Conservation (phyloP, 192 early-diverging fungal species). For the Diversispora epigaea region DNA sequence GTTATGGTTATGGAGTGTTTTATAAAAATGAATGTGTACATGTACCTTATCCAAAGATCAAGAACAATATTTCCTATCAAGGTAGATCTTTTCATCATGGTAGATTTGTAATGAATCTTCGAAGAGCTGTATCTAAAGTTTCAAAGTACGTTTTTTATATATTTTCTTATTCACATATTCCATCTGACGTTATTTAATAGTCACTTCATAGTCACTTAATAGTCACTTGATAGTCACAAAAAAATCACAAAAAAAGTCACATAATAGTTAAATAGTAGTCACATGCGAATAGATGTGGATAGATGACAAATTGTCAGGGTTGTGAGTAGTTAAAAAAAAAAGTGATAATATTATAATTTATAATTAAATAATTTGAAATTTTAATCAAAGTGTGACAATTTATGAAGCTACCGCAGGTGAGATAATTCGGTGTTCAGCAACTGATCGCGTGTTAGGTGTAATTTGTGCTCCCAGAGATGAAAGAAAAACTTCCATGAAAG, state of each 20-base stretch:
- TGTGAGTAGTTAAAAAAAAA: too few relatives aligned
- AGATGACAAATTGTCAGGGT: neutral
- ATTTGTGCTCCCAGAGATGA: constrained; percentile 42
- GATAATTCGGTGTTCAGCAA: constrained; percentile 54
- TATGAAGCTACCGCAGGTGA: constrained; percentile 76
- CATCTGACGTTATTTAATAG: too few relatives aligned
- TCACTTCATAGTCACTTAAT: too few relatives aligned
- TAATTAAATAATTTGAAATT: neutral
- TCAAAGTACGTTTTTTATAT: constrained; percentile 49
- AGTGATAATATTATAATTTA: neutral
- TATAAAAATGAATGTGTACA: constrained; percentile 59
- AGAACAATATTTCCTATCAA: constrained; percentile 46
- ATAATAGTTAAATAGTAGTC: too few relatives aligned
- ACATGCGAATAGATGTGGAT: too few relatives aligned
- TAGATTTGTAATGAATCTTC: constrained; percentile 82
- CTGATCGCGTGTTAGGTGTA: constrained; percentile 59
- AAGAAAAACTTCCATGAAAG: constrained; percentile 17
- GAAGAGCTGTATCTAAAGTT: constrained; percentile 60
- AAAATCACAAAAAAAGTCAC: neutral
- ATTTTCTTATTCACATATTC: too few relatives aligned
- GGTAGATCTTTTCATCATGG: constrained; percentile 95
- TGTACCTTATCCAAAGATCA: constrained; percentile 65
- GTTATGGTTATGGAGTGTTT: constrained; percentile 86
- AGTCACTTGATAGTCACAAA: too few relatives aligned
- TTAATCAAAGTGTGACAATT: constrained; percentile 61